Base-by-base conservation (phyloP, 129 eudicot species). In the Apium graveolens region DNA sequence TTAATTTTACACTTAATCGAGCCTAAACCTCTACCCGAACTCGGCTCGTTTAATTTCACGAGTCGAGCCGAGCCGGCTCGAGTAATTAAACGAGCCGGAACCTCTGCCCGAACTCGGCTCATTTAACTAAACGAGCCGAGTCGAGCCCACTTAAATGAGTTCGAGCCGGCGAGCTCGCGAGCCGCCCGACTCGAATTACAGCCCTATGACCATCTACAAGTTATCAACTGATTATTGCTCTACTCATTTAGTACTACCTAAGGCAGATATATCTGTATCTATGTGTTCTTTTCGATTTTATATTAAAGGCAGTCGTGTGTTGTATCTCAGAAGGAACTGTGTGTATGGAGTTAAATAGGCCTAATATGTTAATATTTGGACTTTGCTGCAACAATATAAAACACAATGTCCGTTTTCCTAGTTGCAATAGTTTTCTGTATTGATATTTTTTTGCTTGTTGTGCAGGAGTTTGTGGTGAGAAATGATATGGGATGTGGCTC, bases 401-500 rank as follows among this genome's bases (percentile, higher is more conserved):
- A 41, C 24, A n/a, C 27, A 12, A 8, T 70, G 27, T 2, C 26
- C 45, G 26, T 42, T 77, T 35, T 74, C 53, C 37, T 79, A 55
- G 45, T 79, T 69, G 37, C 48, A 37, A 66, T 74, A 29, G 73
- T 35, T 70, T 70, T 32, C 5, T 34, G 13, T 35, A 6, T 37
- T 35, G 24, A 70, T 69, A 13, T 14, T 31, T 32, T 34, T 37
- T 16, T 70, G 44, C 26, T 37, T 37, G 26, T 20, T 37, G 29
- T 82, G 81, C 86, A 93, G 98, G 98, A 93, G 46, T 93, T 93
- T 89, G 98, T 89, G 78, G 98, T 93, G 74, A 89, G 97, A 84
- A 93, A 93, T 34, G 98, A 93, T 83, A 93, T 93, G 98, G 98
- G 98, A 68, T 93, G 98, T 81, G 98, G 98, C 79, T 93, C 98